Percentiles rank a stretch among this genome's conserved stretches.
phyloP scores from a whole-genome alignment of 306 rosid genomes.

The Fragaria ananassa region DNA sequence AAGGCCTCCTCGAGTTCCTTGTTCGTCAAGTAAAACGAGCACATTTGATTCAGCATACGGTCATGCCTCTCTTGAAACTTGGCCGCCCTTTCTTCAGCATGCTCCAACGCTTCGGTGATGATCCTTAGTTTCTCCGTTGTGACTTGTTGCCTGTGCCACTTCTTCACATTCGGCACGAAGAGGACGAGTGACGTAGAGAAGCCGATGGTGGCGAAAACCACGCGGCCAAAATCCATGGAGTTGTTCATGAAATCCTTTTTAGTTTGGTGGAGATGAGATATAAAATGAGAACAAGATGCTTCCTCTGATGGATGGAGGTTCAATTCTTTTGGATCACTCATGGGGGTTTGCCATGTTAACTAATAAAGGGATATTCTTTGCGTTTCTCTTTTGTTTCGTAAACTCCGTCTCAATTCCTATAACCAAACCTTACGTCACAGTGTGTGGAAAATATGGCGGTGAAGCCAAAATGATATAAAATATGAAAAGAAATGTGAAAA shows the following conservation, averaged over 20 bases:
- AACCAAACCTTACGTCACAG: not conserved
- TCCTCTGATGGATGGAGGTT: not conserved
- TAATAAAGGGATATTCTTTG: not conserved
- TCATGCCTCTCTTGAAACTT: constrained; percentile 63
- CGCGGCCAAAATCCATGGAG: constrained; percentile 29
- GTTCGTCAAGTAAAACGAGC: constrained; percentile 44
- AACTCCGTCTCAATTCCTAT: not conserved
- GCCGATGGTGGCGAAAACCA: constrained; percentile 43
- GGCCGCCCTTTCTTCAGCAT: constrained; percentile 49
- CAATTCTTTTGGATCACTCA: not conserved
- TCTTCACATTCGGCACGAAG: constrained; percentile 36
- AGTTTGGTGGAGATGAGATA: not conserved
- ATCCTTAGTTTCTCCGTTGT: constrained; percentile 43
- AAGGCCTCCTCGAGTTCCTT: constrained; percentile 46
- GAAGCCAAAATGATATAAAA: no score
- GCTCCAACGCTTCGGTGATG: constrained; percentile 46
- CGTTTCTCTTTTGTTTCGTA: constrained; percentile 9
- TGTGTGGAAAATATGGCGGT: not conserved
- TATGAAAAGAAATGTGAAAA: not conserved
- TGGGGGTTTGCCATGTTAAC: not conserved
- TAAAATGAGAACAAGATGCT: not conserved
- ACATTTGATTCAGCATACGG: constrained; percentile 41
- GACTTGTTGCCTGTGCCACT: constrained; percentile 36
- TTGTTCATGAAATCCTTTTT: not conserved
- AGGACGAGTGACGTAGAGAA: constrained; percentile 45